Base-by-base conservation (phyloP, 106 monocot genomes). In the Dendrobium huoshanense region DNA sequence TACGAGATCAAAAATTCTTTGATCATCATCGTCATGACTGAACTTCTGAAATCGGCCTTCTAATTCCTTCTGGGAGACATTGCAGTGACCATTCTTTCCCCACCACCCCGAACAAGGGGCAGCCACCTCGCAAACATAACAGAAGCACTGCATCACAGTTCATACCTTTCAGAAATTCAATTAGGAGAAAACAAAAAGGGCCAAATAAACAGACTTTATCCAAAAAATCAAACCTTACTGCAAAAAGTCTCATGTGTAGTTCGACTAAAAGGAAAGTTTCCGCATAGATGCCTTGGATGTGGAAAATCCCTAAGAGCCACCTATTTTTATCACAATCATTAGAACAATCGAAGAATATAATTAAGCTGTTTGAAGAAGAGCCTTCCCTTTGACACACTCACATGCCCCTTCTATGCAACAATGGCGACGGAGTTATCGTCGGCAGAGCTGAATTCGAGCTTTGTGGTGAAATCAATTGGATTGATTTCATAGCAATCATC, bases 231-330 rank as follows among this genome's bases (percentile, higher is more conserved):
- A 37, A 89, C 87, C 87, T 87, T 67, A 37, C 43, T 72, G 51
- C 87, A 85, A 45, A 58, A 77, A 24, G 31, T 85, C 67, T 87
- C 84, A 44, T 84, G 84, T 22, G 77, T 7, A 44, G 87, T 85
- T 56, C 49, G 55, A 41, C 78, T 5, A 67, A 87, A 87, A 51
- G 85, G 85, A 27, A 87, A 82, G 77, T 85, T 87, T 37, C 61
- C 89, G 56, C 87, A 89, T 19, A 87, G 85, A 80, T 89, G 87
- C 51, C 89, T 85, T 43, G 87, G 87, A 82, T 89, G 89, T 13
- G 87, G 87, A 47, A 80, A 89, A 75, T 89, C 89, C 79, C 82
- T 82, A 27, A 85, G 80, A 16, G 87, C 84, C 40, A 87, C 85
- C 89, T 89, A 41, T 70, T 33, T 70, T 37, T 6, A 19, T 40